phyloP scores from a whole-genome alignment of 2,329 filamentous ascomycete genomes.

The Aspergillus pseudoviridinutans region DNA sequence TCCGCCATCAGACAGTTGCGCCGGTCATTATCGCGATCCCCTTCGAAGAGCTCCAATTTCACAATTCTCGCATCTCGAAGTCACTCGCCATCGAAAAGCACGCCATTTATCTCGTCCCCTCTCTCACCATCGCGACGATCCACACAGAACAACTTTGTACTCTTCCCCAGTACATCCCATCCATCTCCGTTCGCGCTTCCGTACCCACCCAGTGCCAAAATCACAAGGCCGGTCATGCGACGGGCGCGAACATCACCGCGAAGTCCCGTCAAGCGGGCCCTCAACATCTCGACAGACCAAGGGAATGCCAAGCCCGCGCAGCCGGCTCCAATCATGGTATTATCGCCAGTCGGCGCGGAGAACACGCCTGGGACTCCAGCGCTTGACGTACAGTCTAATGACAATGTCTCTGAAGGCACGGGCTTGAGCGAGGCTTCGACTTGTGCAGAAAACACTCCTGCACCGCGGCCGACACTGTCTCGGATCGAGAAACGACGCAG shows the following conservation, averaged over 20 bases:
- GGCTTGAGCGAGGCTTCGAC: conserved; percentile 39
- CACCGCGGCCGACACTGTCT: conserved; percentile 38
- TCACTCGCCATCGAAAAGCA: conserved; percentile 49
- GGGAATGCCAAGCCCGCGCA: conserved; percentile 61
- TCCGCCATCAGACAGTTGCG: conserved; percentile 77
- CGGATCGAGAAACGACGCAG: conserved; percentile 49
- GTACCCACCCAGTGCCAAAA: conserved; percentile 62
- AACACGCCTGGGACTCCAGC: conserved; percentile 36
- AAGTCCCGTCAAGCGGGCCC: conserved; percentile 74
- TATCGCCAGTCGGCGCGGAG: conserved; percentile 40
- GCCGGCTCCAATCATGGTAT: conserved; percentile 39
- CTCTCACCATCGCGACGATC: conserved; percentile 57
- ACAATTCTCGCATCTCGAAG: conserved; percentile 54
- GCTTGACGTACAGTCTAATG: conserved; percentile 21
- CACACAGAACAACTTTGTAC: conserved; percentile 51
- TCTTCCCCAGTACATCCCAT: conserved; percentile 42
- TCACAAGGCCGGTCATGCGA: conserved; percentile 46
- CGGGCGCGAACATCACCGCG: conserved; percentile 65
- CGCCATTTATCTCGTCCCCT: conserved; percentile 48
- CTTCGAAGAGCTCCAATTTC: conserved; percentile 73
- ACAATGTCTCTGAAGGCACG: conserved; percentile 15
- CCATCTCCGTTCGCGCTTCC: conserved; percentile 59
- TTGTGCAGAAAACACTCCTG: conserved; percentile 22
- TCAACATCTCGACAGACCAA: conserved; percentile 66
- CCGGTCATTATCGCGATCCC: conserved; percentile 87